phyloP scores from a whole-genome alignment of 31 red algal species.

The Bonnemaisonia californica region DNA sequence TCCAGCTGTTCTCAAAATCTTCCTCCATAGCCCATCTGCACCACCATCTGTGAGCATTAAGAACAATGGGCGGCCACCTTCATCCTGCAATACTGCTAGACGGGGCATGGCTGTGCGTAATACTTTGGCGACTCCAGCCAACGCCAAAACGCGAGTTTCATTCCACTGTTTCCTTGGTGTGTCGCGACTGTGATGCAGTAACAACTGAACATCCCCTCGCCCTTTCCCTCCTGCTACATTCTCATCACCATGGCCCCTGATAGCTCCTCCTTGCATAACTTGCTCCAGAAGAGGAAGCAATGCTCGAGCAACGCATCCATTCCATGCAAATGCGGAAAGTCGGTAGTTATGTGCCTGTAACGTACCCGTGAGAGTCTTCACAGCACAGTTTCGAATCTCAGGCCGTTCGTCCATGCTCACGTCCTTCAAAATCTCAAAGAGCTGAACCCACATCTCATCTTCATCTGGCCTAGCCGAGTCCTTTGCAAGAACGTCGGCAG shows the following conservation, averaged over 20 bases:
- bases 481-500: slow-evolving; percentile 73
- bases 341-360: slow-evolving; percentile 54
- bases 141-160: slow-evolving; percentile 66
- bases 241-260: neutral
- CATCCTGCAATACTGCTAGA: slow-evolving; percentile 47
- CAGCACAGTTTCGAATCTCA: slow-evolving; percentile 77
- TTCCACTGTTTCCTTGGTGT: slow-evolving; percentile 83
- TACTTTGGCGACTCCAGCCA: slow-evolving; percentile 65
- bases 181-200: slow-evolving; percentile 83
- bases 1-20: slow-evolving; percentile 68
- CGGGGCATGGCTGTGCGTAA: slow-evolving; percentile 68
- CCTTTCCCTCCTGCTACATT: neutral
- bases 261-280: slow-evolving; percentile 62
- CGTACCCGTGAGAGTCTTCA: slow-evolving; percentile 75
- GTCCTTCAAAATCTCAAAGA: slow-evolving; percentile 63
- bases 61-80: slow-evolving; percentile 43
- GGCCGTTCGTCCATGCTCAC: slow-evolving; percentile 74
- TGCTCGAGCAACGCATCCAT: slow-evolving; percentile 56
- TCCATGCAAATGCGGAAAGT: slow-evolving; percentile 69
- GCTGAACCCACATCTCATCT: slow-evolving; percentile 65
- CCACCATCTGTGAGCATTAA: slow-evolving; percentile 62
- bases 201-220: slow-evolving; percentile 63
- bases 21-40: slow-evolving; percentile 59
- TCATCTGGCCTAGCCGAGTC: slow-evolving; percentile 20
- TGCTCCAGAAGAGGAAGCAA: slow-evolving; percentile 68